These are phyloP conservation scores for Ulvella scutata DNA, from an alignment of 139 green algal genomes.

Conservation along the genomic window DNA sequence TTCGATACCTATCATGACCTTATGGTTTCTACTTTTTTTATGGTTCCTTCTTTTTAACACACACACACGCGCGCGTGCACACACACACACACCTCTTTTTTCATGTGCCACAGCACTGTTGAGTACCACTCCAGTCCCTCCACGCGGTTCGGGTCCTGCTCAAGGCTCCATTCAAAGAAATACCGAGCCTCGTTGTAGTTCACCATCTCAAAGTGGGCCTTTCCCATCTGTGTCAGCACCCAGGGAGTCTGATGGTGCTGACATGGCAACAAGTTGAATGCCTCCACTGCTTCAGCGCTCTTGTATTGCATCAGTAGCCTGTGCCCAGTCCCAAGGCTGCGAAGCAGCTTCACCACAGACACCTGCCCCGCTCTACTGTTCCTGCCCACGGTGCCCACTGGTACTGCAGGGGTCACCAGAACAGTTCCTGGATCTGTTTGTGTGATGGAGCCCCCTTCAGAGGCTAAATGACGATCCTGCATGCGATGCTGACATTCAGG, in stretches of 20 bases:
- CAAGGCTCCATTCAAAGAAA: conserved; percentile 34
- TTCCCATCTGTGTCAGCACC: conserved; percentile 57
- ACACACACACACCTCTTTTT: conserved; percentile 44
- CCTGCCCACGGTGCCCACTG: not conserved
- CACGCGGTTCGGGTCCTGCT: conserved; percentile 12
- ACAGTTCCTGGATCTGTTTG: no score
- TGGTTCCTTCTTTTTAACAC: no score
- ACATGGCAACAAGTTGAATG: conserved; percentile 23
- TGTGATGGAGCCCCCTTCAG: no score
- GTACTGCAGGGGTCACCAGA: not conserved
- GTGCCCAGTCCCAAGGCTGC: conserved; percentile 34
- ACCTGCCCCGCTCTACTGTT: conserved; percentile 9
- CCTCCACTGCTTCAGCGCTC: conserved; percentile 43
- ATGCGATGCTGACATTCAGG: no score
- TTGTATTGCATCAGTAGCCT: conserved; percentile 20
- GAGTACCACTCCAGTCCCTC: conserved; percentile 79
- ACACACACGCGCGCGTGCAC: no score
- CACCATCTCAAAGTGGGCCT: conserved; percentile 71
- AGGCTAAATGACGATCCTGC: no score
- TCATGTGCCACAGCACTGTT: conserved; percentile 92
- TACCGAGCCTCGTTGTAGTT: conserved; percentile 58
- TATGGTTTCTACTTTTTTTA: no score
- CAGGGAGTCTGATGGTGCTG: conserved; percentile 60
- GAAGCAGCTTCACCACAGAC: conserved; percentile 37
- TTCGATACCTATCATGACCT: no score